Base-by-base conservation (phyloP, 257 asterid genomes). In the Petunia secreta region DNA sequence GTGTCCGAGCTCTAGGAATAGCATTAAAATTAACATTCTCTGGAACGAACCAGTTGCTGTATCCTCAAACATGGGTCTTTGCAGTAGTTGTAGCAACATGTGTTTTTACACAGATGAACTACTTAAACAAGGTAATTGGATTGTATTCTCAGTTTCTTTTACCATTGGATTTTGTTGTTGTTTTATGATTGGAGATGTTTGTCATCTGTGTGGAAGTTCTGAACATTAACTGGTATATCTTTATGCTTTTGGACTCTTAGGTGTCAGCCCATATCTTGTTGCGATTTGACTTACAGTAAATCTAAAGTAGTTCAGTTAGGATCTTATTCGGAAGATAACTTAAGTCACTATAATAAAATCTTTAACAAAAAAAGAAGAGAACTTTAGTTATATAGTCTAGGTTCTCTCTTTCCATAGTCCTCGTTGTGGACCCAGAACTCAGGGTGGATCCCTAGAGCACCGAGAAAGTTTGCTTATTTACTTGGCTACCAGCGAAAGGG, bases 61-160 rank as follows among this genome's bases (percentile, higher is more conserved):
- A 86, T 83, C 91, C 91, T 58, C 88, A 88, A 80, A 88, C 90
- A n/a, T 88, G 91, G 91, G 83, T 63, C 8, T 88, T 88, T 77
- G 79, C 83, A 34, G 59, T 80, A 68, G 80, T 83, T 65, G 84
- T 86, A 14, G 25, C 59, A 59, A 81, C 79, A 80, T 88, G 91
- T 75, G 87, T 88, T 25, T 78, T 88, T 10, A 88, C 88, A 3
- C 91, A 88, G 62, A 64, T 88, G 80, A 88, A 88, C 81, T 88
- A 88, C 84, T 75, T 88, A 78, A 88, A 88, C 77, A 86, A 80
- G 91, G 91, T 88, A 80, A 55, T 34, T 57, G 3, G n/a, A 43
- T 63, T 43, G 55, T 14, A 25, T 43, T 4, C n/a, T 82, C 57
- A 48, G 41, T 53, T 41, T 48, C 53, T 52, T 8, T 48, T 64